phyloP scores from a whole-genome alignment of 2,329 filamentous ascomycete species.

The Fusarium nisikadoi region DNA sequence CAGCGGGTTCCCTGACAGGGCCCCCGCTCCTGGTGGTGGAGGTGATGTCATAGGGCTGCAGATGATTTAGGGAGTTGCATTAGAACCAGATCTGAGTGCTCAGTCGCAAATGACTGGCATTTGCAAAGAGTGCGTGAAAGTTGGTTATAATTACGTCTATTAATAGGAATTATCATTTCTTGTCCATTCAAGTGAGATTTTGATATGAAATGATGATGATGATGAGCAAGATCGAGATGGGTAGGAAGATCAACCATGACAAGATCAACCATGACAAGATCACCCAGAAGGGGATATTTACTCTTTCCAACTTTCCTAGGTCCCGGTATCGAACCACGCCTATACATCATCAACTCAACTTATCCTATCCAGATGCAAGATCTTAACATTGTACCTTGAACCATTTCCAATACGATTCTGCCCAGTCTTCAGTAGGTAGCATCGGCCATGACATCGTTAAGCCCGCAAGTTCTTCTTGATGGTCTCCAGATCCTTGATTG shows the following conservation, averaged over 20 bases:
- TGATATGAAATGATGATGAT: neutral
- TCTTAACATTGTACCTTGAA: neutral
- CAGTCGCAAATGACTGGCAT: neutral
- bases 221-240: neutral
- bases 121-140: neutral
- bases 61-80: neutral
- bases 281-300: neutral
- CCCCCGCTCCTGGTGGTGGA: neutral
- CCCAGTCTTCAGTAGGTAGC: neutral
- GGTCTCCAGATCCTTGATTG: slow-evolving; percentile 55
- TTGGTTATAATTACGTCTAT: neutral
- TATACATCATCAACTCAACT: neutral
- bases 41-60: slow-evolving; percentile 42
- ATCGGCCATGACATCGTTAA: neutral
- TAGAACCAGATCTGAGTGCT: neutral
- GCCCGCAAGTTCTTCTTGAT: slow-evolving; percentile 59
- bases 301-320: neutral
- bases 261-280: neutral
- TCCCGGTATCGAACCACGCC: too few relatives aligned
- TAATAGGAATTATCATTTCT: neutral
- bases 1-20: slow-evolving; percentile 26
- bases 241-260: neutral
- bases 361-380: neutral
- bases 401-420: neutral
- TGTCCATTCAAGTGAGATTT: neutral